A percentile compares a stretch with the other conserved stretches of the same genome.
Evolutionary conservation across 768 basidiomycete genomes (phyloP).

Genomic region (Tricholoma matsutake): DNA sequence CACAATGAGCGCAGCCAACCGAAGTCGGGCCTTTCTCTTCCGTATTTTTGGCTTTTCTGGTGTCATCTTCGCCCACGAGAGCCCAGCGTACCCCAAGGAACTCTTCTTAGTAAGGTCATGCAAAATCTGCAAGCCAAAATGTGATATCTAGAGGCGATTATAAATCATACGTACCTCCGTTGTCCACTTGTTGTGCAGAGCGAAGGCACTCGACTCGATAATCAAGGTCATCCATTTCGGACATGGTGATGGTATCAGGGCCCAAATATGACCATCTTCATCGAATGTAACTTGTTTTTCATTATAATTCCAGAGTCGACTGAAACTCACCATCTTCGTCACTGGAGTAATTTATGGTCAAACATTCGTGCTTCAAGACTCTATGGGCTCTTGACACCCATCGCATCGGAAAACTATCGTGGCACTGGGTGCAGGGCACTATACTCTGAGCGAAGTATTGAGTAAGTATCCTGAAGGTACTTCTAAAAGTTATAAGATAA

Average conservation of each 20-base stretch:
- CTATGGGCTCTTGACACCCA: constrained; percentile 29
- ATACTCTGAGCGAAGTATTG: too few species aligned
- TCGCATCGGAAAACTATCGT: constrained; percentile 33
- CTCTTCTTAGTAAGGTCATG: background rate
- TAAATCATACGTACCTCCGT: constrained; percentile 25
- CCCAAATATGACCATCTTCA: constrained; percentile 23
- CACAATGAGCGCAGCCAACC: background rate
- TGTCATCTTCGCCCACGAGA: background rate
- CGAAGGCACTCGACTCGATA: constrained; percentile 29
- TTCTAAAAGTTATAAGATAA: too few species aligned
- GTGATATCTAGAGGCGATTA: background rate
- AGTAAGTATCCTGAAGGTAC: too few species aligned
- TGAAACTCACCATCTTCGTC: too few species aligned
- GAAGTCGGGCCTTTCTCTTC: background rate
- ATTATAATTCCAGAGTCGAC: too few species aligned
- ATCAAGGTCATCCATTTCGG: constrained; percentile 24
- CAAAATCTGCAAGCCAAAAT: background rate
- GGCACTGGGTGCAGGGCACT: too few species aligned
- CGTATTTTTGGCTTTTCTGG: background rate
- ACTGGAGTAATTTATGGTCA: constrained; percentile 6
- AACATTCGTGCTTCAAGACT: constrained; percentile 27
- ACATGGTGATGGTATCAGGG: constrained; percentile 17
- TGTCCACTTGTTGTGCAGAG: constrained; percentile 27
- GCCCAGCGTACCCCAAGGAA: background rate
- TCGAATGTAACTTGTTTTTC: constrained; percentile 22